Evolutionary conservation across 768 basidiomycete genomes (phyloP).

Genomic region (Boletus huronensis): DNA sequence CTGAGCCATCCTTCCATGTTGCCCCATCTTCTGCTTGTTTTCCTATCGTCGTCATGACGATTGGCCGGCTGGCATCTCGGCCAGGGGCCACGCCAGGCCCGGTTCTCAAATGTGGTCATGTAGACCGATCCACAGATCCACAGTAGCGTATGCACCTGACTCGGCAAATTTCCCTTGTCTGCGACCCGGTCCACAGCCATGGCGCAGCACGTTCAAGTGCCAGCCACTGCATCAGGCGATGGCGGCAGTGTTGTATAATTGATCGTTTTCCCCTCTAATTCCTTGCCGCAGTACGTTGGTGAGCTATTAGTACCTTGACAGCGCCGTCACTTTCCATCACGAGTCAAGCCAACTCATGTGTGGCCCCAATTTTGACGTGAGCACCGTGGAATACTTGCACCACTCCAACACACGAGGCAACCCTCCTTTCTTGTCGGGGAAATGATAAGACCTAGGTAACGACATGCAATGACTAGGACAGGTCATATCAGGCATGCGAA

Average conservation of each 20-base stretch:
- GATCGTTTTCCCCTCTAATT: neutral
- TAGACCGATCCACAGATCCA: neutral
- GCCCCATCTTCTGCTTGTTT: neutral
- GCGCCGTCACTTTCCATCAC: too few species aligned
- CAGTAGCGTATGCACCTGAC: neutral
- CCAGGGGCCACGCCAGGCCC: neutral
- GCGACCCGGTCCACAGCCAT: neutral
- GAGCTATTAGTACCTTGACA: too few species aligned
- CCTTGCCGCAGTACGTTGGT: neutral
- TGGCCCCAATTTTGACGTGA: slow-evolving; percentile 1
- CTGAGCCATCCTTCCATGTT: neutral
- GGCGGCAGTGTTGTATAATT: neutral
- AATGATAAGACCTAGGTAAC: slow-evolving; percentile 3
- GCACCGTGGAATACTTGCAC: neutral
- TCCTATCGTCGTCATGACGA: slow-evolving; percentile 8
- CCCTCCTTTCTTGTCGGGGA: slow-evolving; percentile 14
- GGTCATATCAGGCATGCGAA: slow-evolving; percentile 9
- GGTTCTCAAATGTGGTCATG: neutral
- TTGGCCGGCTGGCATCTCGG: neutral
- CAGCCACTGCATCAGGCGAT: too few species aligned
- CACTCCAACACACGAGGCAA: slow-evolving; percentile 14
- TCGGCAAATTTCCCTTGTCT: neutral
- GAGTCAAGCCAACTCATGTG: neutral
- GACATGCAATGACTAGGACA: neutral
- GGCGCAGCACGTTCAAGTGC: too few species aligned